Base-by-base conservation (phyloP, 2,329 filamentous ascomycete genomes). In the Arachnopeziza araneosa region DNA sequence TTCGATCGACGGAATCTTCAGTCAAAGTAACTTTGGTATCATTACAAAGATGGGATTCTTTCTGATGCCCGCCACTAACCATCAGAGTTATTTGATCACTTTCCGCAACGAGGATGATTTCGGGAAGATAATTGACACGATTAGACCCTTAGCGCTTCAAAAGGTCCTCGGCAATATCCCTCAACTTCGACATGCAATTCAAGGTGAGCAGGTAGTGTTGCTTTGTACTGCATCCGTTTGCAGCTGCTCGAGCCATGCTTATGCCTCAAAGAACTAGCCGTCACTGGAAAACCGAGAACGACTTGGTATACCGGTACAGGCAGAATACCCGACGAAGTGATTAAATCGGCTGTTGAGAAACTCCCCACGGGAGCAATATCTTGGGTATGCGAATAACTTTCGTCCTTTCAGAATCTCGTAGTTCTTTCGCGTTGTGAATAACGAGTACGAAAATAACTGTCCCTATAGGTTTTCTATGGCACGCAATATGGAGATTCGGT, bases 11-110 rank as follows among this genome's bases (percentile, higher is more conserved):
- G 78, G 78, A 1, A 74, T 83, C 9, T 83, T 83, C 64, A 75
- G 76, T 1, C 80, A 83, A 65, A 78, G 76, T 30, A 81, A 80
- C 61, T 75, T 81, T 32, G 80, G 80, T 36, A 78, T 83, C 48
- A 77, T 81, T 8, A 80, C 79, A 2, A 82, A 83, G 69, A 79
- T 83, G 75, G 81, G 81, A 0, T 75, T 83, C 51, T 77, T 75
- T 70, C 71, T 83, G 48, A 83, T 83, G 80, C 77, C 77, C 0
- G 80, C 80, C 30, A 78, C 78, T 0, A 79, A 76, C 7, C 78
- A 78, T 60, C 77, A 80, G 69, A 71, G 70, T 6, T 75, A 75
- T 51, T 63, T 75, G 57, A 71, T 76, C 63, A 80, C 78, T 0
- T 77, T 82, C 50, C 75, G 76, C 0, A 73, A 72, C 36, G 79